Evolutionary conservation across 2,329 filamentous ascomycete genomes (phyloP).

Genomic region (Amylocarpus encephaloides): DNA sequence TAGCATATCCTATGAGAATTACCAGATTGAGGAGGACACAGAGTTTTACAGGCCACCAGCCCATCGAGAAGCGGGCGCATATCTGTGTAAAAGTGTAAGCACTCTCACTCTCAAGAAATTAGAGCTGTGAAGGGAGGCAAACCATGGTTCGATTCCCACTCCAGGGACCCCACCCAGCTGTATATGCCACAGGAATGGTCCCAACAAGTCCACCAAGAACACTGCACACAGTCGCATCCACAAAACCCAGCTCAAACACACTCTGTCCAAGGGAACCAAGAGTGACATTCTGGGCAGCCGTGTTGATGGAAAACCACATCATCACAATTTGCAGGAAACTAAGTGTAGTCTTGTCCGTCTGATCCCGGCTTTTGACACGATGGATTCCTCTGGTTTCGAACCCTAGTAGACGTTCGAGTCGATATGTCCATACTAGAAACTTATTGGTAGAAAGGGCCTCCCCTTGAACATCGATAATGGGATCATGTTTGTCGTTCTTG

Average conservation of each 20-base stretch:
- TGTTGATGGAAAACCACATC: constrained; percentile 57
- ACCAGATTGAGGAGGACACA: constrained; percentile 57
- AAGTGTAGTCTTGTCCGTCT: constrained; percentile 35
- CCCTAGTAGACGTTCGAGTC: constrained; percentile 22
- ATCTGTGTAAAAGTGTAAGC: constrained; percentile 15
- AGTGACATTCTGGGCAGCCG: constrained; percentile 57
- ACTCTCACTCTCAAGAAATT: too few species aligned
- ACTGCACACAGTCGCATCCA: constrained; percentile 48
- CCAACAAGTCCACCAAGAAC: constrained; percentile 53
- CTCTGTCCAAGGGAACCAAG: constrained; percentile 57
- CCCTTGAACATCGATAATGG: constrained; percentile 13
- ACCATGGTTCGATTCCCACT: constrained; percentile 58
- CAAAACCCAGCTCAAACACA: constrained; percentile 51
- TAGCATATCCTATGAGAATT: constrained; percentile 53
- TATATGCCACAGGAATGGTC: constrained; percentile 49
- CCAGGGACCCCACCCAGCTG: constrained; percentile 54
- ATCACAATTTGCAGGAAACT: constrained; percentile 33
- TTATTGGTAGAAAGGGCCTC: constrained; percentile 8
- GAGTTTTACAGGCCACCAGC: constrained; percentile 59
- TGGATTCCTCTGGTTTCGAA: constrained; percentile 53
- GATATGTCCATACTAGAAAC: constrained; percentile 15
- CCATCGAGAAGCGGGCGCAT: constrained; percentile 55
- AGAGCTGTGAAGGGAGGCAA: constrained; percentile 33
- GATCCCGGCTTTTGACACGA: constrained; percentile 48
- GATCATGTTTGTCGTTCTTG: constrained; percentile 7